A percentile compares a stretch with the other conserved stretches of the same genome.
Conservation (phyloP, 2,329 filamentous ascomycete genomes). For the Scytalidium sp. region DNA sequence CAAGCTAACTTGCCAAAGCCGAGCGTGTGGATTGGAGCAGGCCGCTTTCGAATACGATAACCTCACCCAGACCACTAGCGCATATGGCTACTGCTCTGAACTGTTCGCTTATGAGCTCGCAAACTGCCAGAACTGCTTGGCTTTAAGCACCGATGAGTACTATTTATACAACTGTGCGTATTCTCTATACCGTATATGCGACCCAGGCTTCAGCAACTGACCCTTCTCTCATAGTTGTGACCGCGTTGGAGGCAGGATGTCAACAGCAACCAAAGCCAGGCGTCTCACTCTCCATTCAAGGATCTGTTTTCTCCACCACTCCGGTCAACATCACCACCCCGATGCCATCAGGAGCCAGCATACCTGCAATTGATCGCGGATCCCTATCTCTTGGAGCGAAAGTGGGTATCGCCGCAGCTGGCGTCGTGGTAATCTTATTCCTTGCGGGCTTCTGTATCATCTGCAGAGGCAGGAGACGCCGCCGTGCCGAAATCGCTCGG, state of each 20-base stretch:
- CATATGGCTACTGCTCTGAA: constrained; percentile 52
- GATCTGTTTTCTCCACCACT: constrained; percentile 48
- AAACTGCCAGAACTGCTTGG: constrained; percentile 49
- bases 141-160: constrained; percentile 29
- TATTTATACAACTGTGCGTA: constrained; percentile 53
- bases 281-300: constrained; percentile 45
- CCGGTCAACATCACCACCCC: constrained; percentile 49
- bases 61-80: constrained; percentile 39
- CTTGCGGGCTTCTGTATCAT: constrained; percentile 51
- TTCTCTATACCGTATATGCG: not conserved
- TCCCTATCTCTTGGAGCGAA: constrained; percentile 51
- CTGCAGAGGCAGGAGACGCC: constrained; percentile 52
- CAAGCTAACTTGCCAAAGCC: constrained; percentile 29
- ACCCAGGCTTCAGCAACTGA: not conserved
- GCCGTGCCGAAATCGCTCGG: constrained; percentile 47
- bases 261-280: constrained; percentile 47
- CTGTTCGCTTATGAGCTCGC: constrained; percentile 40
- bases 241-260: constrained; percentile 54
- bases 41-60: constrained; percentile 47
- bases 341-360: constrained; percentile 30
- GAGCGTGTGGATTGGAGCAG: constrained; percentile 48
- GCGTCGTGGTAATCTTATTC: constrained; percentile 44
- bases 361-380: constrained; percentile 21
- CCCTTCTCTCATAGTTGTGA: constrained; percentile 38
- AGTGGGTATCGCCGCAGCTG: constrained; percentile 55